Base-by-base conservation (phyloP, 2,329 filamentous ascomycete species). In the Chaetomiaceae sp. region DNA sequence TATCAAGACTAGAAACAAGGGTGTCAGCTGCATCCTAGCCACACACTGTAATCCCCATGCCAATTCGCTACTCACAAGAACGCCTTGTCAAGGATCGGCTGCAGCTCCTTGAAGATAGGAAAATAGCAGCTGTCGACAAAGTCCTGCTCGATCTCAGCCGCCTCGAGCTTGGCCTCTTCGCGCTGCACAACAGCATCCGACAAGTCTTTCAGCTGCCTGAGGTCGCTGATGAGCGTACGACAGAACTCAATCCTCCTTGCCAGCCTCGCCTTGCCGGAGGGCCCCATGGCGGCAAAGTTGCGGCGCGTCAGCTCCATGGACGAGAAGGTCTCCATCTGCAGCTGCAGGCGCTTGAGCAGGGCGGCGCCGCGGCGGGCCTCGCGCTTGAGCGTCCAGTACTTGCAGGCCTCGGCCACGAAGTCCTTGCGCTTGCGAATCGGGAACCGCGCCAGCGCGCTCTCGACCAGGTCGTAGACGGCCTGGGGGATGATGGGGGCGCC, bases 351-450 rank as follows among this genome's bases (percentile, higher is more conserved):
- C 68, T 97, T 97, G 49, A 98, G 76, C 45, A 98, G 73, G 4
- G 93, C 88, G 24, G 93, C 93, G 38, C 93, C 93, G 48, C 93
- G 79, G 27, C 93, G 82, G 51, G 91, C 87, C 65, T 98, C 93
- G 46, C 93, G 81, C 69, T 98, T 98, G 53, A 98, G 68, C 0
- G 93, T 97, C 93, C 93, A 98, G 67, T 97, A 98, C 57, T 88
- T 89, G 69, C 91, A 97, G 2, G 87, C 87, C 65, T 96, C 91
- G 47, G 88, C 84, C 2, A 94, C 83, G 63, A 88, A 98, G 50
- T 96, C 90, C 62, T 94, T 95, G 42, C 89, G 81, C 62, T 93
- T 94, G 24, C 85, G 81, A 48, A 81, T 70, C 29, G 80, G 79
- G 63, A 97, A 97, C 38, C 88, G 82, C 52, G 84, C 79, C 27